A percentile compares a stretch with the other conserved stretches of the same genome.
phyloP scores from a whole-genome alignment of 495 filamentous ascomycete genomes.

The Neurospora tetrasperma region DNA sequence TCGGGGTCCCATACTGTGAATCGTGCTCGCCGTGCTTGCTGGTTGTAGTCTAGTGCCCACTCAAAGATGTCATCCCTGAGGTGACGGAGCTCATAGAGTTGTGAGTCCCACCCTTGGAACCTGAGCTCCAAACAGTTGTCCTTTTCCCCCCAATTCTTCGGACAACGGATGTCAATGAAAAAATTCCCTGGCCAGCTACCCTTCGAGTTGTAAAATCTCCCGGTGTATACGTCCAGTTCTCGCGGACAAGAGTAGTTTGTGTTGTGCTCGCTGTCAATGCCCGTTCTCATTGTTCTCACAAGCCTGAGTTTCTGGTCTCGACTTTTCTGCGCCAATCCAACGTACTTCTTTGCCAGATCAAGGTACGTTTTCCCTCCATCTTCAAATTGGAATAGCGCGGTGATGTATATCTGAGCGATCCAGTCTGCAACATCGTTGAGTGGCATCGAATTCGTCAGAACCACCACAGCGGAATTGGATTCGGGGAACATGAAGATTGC shows the following conservation, averaged over 20 bases:
- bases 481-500: conserved; percentile 18
- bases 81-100: conserved; percentile 7
- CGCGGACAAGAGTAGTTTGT: neutral
- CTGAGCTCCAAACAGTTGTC: neutral
- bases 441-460: conserved; percentile 18
- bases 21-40: neutral
- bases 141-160: neutral
- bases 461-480: conserved; percentile 15
- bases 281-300: neutral
- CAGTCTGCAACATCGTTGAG: conserved; percentile 22
- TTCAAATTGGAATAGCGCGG: conserved; percentile 10
- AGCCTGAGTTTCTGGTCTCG: neutral
- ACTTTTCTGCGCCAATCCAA: neutral
- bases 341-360: neutral
- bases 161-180: conserved; percentile 5
- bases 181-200: neutral
- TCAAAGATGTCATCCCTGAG: conserved; percentile 2
- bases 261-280: neutral
- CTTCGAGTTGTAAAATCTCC: neutral
- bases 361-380: neutral
- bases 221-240: neutral
- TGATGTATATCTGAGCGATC: conserved; percentile 17
- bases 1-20: neutral
- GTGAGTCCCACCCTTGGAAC: conserved; percentile 3
- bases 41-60: conserved; percentile 3